Percentiles rank a stretch among this genome's conserved stretches.
Conservation (phyloP, 208 protist species). For the Trichomonas gallinae region DNA sequence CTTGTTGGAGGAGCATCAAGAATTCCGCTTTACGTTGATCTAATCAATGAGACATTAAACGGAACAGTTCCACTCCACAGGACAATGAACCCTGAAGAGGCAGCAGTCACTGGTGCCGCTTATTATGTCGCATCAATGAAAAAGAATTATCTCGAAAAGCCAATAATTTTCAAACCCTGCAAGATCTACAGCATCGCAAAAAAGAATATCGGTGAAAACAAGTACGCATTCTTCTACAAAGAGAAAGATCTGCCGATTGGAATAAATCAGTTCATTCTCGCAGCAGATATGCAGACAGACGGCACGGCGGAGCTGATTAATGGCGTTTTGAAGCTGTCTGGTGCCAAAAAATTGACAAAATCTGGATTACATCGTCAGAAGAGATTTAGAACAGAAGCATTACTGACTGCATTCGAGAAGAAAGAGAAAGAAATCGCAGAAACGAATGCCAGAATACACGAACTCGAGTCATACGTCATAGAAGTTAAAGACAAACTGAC, state of each 20-base stretch:
- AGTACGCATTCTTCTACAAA: background rate
- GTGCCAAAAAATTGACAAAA: background rate
- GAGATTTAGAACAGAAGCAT: background rate
- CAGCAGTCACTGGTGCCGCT: background rate
- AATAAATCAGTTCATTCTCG: background rate
- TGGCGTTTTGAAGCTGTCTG: background rate
- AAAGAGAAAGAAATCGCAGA: background rate
- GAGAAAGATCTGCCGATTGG: background rate
- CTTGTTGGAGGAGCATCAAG: background rate
- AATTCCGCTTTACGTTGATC: background rate
- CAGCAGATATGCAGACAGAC: background rate
- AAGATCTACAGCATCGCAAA: background rate
- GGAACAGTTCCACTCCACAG: background rate
- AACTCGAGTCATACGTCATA: background rate
- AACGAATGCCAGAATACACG: background rate
- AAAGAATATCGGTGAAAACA: background rate
- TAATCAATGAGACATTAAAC: background rate
- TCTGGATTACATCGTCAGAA: background rate
- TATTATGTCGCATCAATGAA: background rate
- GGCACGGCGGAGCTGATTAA: background rate
- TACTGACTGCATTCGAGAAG: background rate
- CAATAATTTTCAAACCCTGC: background rate
- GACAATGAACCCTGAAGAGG: background rate
- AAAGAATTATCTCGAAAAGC: background rate
- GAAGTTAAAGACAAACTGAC: background rate